phyloP scores from a whole-genome alignment of 768 basidiomycete species.

The Phallus indusiatus region DNA sequence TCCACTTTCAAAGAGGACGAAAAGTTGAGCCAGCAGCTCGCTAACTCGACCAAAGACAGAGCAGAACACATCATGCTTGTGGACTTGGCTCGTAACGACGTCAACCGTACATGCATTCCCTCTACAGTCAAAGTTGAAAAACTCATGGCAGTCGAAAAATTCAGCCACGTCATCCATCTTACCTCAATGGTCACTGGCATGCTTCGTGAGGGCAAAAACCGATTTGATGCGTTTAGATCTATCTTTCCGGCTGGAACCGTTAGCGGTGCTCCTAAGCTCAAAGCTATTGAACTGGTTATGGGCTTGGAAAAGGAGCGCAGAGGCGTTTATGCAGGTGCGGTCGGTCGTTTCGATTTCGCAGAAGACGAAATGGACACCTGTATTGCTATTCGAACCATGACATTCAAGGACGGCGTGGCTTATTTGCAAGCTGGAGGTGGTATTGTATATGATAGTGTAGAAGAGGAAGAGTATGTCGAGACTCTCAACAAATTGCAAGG shows the following conservation, averaged over 20 bases:
- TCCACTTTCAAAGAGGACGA: conserved; percentile 69
- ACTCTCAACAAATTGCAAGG: conserved; percentile 91
- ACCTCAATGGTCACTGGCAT: conserved; percentile 91
- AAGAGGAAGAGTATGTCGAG: conserved; percentile 95
- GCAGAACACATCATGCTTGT: conserved; percentile 99
- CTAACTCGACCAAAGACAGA: conserved; percentile 85
- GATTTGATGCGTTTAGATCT: conserved; percentile 97
- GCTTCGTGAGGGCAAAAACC: conserved; percentile 71
- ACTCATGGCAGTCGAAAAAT: conserved; percentile 88
- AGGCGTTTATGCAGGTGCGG: conserved; percentile 94
- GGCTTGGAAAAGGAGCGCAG: conserved; percentile 81
- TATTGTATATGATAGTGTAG: conserved; percentile 93
- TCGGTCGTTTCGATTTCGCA: conserved; percentile 97
- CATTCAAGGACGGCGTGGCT: conserved; percentile 84
- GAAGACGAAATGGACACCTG: conserved; percentile 95
- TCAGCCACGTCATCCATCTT: conserved; percentile 96
- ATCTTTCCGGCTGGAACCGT: conserved; percentile 99
- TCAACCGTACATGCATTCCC: conserved; percentile 93
- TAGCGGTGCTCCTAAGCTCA: conserved; percentile 97
- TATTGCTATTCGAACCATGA: conserved; percentile 97
- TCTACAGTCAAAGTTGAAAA: conserved; percentile 94
- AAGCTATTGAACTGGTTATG: conserved; percentile 89
- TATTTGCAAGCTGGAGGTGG: conserved; percentile 97
- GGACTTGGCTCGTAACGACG: conserved; percentile 95
- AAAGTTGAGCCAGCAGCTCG: conserved; percentile 59